Evolutionary conservation across 73 alveolate genomes (phyloP).

Genomic region (Tetrahymena malaccensis): DNA sequence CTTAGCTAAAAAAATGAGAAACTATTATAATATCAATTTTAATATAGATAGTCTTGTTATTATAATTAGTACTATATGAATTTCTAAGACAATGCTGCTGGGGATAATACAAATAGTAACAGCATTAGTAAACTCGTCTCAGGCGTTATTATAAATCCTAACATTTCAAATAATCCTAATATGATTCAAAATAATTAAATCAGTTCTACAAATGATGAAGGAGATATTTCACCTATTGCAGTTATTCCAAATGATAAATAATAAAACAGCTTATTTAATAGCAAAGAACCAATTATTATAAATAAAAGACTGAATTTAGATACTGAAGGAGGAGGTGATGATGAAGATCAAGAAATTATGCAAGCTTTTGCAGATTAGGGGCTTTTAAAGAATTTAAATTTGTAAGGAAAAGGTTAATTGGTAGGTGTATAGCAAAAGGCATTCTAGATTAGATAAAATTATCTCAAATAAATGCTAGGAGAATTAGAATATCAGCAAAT

Average conservation of each 20-base stretch:
- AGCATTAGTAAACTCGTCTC: not conserved
- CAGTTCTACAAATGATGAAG: not conserved
- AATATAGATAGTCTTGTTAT: not conserved
- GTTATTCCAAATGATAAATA: not conserved
- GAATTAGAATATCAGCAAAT: not conserved
- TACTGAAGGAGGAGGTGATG: not conserved
- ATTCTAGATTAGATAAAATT: not conserved
- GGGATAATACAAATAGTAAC: not conserved
- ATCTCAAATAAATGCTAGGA: not conserved
- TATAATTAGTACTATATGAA: not conserved
- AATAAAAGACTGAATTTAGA: not conserved
- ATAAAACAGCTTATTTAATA: not conserved
- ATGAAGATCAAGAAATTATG: not conserved
- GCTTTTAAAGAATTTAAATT: not conserved
- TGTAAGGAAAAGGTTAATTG: not conserved
- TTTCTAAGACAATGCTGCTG: not conserved
- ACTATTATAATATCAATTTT: not conserved
- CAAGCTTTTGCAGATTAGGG: not conserved
- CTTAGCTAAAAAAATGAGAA: not conserved
- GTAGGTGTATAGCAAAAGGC: not conserved
- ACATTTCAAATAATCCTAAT: not conserved
- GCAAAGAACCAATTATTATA: not conserved
- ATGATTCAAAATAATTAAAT: no score
- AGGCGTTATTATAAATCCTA: not conserved
- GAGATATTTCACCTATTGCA: not conserved